Percentiles rank a stretch among this genome's conserved stretches.
phyloP scores from a whole-genome alignment of 768 basidiomycete species.

The Mycena alexandri region DNA sequence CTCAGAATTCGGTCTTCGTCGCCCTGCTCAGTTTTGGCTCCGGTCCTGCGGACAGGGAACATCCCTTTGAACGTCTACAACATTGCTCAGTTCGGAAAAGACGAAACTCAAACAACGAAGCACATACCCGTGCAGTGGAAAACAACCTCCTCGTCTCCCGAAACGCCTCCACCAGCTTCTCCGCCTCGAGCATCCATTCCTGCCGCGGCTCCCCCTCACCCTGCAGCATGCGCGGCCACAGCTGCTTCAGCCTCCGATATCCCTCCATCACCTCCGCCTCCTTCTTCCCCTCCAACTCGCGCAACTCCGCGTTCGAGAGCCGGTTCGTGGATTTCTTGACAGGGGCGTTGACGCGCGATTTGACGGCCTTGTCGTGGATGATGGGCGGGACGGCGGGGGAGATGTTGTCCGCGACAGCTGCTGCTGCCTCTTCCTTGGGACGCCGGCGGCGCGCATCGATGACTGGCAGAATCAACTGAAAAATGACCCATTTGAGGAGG shows the following conservation, averaged over 20 bases:
- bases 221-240: conserved; percentile 69
- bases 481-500: background rate
- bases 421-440: conserved; percentile 41
- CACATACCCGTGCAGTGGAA: conserved; percentile 76
- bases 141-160: conserved; percentile 90
- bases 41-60: conserved; percentile 49
- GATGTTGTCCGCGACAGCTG: conserved; percentile 16
- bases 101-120: background rate
- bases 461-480: conserved; percentile 51
- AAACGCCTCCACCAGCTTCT: conserved; percentile 89
- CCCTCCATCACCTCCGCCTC: conserved; percentile 74
- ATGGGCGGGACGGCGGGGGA: background rate
- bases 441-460: conserved; percentile 72
- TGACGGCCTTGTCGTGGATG: conserved; percentile 24
- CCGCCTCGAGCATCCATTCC: conserved; percentile 88
- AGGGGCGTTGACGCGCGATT: conserved; percentile 34
- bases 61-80: conserved; percentile 25
- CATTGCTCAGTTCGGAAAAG: conserved; percentile 7
- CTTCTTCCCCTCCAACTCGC: conserved; percentile 72
- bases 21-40: conserved; percentile 52
- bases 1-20: conserved; percentile 82
- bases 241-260: conserved; percentile 69
- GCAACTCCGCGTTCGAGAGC: conserved; percentile 69
- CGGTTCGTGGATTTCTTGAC: conserved; percentile 55
- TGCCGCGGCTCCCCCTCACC: conserved; percentile 66